A percentile compares a stretch with the other conserved stretches of the same genome.
Evolutionary conservation across 805 yeast species (phyloP).

Genomic region (Schwanniomyces vanrijiae): DNA sequence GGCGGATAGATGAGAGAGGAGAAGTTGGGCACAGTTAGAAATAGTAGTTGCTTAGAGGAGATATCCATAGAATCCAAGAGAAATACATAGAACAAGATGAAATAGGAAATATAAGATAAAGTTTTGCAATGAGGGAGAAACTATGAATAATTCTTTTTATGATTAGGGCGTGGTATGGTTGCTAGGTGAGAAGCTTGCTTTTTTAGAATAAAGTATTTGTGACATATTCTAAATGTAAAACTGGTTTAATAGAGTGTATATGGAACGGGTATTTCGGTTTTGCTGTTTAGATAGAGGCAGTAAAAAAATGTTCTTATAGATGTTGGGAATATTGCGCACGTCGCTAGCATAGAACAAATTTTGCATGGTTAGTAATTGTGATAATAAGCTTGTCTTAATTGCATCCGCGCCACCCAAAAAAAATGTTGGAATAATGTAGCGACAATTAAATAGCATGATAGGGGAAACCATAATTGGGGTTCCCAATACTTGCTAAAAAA

Average conservation of each 20-base stretch:
- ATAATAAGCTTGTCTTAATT: neutral
- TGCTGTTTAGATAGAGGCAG: neutral
- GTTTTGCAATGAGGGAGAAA: neutral
- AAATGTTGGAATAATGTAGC: neutral
- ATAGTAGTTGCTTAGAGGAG: neutral
- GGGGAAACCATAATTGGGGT: neutral
- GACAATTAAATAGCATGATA: neutral
- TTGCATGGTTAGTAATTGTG: neutral
- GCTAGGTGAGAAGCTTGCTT: no score
- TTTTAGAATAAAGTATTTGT: no score
- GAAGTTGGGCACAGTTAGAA: neutral
- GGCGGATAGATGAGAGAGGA: conserved; percentile 1
- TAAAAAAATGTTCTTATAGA: neutral
- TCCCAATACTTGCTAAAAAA: neutral
- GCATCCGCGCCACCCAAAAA: neutral
- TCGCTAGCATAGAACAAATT: neutral
- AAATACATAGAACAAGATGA: neutral
- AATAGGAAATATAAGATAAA: neutral
- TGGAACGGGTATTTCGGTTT: neutral
- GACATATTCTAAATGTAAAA: no score
- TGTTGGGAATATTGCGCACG: neutral
- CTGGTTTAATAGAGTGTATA: no score
- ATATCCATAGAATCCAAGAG: neutral
- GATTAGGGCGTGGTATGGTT: no score
- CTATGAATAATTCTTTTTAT: no score